Evolutionary conservation across 192 early-diverging fungal species (phyloP).

Genomic region (Obelidium mucronatum): DNA sequence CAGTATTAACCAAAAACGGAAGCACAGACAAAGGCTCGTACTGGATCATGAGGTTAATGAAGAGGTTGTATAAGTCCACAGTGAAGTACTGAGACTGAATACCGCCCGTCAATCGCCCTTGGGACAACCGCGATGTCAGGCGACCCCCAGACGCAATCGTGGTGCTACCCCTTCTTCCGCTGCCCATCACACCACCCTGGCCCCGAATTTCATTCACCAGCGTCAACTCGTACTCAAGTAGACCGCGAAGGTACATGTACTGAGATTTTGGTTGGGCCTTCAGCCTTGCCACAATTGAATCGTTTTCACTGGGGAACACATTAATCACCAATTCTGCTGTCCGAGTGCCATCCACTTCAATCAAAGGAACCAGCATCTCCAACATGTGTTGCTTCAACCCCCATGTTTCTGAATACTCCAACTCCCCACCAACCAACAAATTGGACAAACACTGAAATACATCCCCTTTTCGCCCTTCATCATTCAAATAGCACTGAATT

Average conservation of each 20-base stretch:
- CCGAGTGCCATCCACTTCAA: conserved; percentile 33
- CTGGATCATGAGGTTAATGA: conserved; percentile 42
- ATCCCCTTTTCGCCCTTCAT: conserved; percentile 28
- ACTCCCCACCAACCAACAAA: conserved; percentile 18
- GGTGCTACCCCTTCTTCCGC: background rate
- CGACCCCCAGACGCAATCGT: background rate
- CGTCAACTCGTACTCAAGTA: conserved; percentile 37
- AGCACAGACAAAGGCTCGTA: conserved; percentile 37
- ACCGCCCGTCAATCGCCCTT: background rate
- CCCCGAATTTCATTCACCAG: background rate
- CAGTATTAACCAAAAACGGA: conserved; percentile 33
- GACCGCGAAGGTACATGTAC: conserved; percentile 38
- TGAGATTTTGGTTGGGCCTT: conserved; percentile 20
- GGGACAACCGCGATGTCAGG: background rate
- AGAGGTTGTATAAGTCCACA: conserved; percentile 36
- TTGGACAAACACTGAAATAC: conserved; percentile 31
- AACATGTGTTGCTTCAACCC: conserved; percentile 38
- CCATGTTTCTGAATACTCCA: conserved; percentile 29
- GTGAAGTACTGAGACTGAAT: conserved; percentile 10
- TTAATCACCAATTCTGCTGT: conserved; percentile 40
- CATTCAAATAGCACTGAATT: conserved; percentile 47
- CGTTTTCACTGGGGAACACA: conserved; percentile 37
- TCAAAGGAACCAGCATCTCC: conserved; percentile 20
- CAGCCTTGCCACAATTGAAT: conserved; percentile 32
- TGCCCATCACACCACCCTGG: background rate